Evolutionary conservation across 345 rosid species (phyloP), one percentile per base, ranked within the genome.

Genomic region (Limnanthes douglasii): DNA sequence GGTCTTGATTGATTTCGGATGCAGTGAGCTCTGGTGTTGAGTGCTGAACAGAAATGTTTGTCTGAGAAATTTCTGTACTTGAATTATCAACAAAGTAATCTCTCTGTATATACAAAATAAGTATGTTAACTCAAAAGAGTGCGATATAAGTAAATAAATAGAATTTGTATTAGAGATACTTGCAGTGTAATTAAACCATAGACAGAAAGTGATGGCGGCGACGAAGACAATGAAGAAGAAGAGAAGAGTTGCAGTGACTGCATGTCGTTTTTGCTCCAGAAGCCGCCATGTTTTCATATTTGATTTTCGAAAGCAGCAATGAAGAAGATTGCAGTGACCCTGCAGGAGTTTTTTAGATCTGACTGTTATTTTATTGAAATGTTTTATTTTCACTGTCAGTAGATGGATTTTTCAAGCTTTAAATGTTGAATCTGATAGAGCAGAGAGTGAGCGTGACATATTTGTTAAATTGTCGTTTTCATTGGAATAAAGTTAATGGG

Each of bases 121-220:
- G 6, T 3, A 23, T n/a, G 23, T 8, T 1, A 17, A 16, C 10
- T 6, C 0, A 26, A 4, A 23, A 13, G 15, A 2, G 18, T 11
- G 12, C 20, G 17, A 19, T 18, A 26, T 14, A 28, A 26, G 16
- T 11, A 15, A 13, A 27, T 6, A 10, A 18, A n/a, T n/a, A 31
- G 20, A 11, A 31, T 10, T 8, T 2, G 15, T 21, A 23, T 6
- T 2, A 8, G 5, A 3, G 11, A 26, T 8, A 12, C 30, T 8
- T 43, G 49, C 61, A 54, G 43, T 35, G 30, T n/a, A n/a, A n/a
- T 39, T 48, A 48, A 56, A 50, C 50, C 55, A 48, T 30, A 56
- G 26, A 31, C 50, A 48, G 13, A 55, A 56, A 16, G 61, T 42
- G 45, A 56, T 8, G 39, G 21, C 43, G 21, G 7, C 35, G 18